phyloP scores from a whole-genome alignment of 225 moss, liverwort and hornwort species.

The Marchantia paleacea region DNA sequence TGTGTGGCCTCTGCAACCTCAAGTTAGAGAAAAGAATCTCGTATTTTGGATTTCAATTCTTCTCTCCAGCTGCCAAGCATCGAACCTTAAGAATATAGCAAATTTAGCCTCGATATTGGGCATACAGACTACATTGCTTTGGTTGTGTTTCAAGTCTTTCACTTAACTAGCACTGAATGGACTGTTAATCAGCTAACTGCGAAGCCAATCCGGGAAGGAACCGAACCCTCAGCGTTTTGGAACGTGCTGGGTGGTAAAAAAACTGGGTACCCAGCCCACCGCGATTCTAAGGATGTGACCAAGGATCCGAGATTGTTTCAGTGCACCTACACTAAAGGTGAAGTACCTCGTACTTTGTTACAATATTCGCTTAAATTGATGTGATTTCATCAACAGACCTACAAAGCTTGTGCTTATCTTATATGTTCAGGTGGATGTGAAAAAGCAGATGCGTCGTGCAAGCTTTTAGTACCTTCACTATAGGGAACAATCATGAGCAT shows the following conservation, averaged over 20 bases:
- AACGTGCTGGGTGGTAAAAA: conserved; percentile 88
- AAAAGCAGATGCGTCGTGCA: not conserved
- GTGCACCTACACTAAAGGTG: conserved; percentile 63
- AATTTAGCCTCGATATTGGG: not conserved
- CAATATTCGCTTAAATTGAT: no score
- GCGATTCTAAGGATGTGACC: conserved; percentile 58
- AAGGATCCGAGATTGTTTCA: conserved; percentile 79
- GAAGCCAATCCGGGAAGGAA: conserved; percentile 81
- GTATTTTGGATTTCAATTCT: no score
- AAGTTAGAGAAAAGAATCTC: no score
- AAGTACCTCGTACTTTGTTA: conserved; percentile 1
- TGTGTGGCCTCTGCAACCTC: no score
- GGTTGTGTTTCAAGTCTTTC: not conserved
- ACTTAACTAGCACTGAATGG: not conserved
- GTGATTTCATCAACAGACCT: no score
- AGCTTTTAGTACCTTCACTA: not conserved
- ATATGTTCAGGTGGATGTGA: not conserved
- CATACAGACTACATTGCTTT: not conserved
- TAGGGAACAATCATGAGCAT: not conserved
- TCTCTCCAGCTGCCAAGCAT: not conserved
- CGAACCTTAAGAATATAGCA: not conserved
- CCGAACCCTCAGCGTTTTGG: conserved; percentile 91
- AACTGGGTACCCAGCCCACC: conserved; percentile 64
- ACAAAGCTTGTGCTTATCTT: no score
- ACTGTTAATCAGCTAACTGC: conserved; percentile 37